phyloP scores from a whole-genome alignment of 2,329 filamentous ascomycete species.

The Bisporella sp. region DNA sequence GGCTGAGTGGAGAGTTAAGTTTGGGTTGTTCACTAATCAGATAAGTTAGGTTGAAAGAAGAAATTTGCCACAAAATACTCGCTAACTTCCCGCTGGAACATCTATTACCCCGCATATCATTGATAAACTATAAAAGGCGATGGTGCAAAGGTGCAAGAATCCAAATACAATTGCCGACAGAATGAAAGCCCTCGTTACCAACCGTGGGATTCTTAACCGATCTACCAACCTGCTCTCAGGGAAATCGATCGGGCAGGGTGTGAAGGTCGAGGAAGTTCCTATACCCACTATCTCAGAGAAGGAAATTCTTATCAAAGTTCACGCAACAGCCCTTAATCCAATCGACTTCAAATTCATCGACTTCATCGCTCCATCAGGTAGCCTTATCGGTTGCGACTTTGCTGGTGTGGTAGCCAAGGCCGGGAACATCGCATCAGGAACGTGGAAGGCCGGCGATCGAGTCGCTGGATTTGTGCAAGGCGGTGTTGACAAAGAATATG shows the following conservation, averaged over 20 bases:
- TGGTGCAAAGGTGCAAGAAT: too few species aligned
- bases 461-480: slow-evolving; percentile 26
- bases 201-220: slow-evolving; percentile 1
- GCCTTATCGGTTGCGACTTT: slow-evolving; percentile 14
- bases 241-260: slow-evolving; percentile 9
- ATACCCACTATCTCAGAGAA: slow-evolving; percentile 13
- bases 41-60: too few species aligned
- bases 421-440: slow-evolving; percentile 37
- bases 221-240: slow-evolving; percentile 4
- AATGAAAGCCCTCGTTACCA: slow-evolving; percentile 10
- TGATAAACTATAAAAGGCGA: too few species aligned
- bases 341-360: slow-evolving; percentile 26
- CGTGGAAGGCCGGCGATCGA: slow-evolving; percentile 43
- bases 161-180: neutral
- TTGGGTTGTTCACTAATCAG: too few species aligned
- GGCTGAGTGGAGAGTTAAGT: too few species aligned
- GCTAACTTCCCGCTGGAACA: too few species aligned
- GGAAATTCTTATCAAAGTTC: slow-evolving; percentile 34
- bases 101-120: too few species aligned
- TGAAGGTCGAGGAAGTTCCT: slow-evolving; percentile 4
- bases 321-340: slow-evolving; percentile 35
- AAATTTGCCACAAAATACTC: too few species aligned
- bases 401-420: slow-evolving; percentile 33
- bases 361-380: slow-evolving; percentile 2
- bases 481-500: slow-evolving; percentile 3